Percentiles rank a stretch among this genome's conserved stretches.
Conservation (phyloP, 2,329 filamentous ascomycete species). For the Aspergillus sp. region DNA sequence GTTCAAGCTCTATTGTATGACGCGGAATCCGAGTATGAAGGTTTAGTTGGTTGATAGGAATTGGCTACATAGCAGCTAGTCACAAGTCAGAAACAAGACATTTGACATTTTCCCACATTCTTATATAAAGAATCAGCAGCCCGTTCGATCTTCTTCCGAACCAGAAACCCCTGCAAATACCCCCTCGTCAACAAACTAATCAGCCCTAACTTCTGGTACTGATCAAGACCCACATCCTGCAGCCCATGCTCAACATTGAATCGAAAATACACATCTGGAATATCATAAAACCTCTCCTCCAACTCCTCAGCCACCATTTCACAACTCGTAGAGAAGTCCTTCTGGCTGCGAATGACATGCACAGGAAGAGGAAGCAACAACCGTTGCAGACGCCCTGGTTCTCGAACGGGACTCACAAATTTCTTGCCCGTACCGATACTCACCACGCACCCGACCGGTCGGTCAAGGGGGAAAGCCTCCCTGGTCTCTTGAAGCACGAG, state of each 20-base stretch:
- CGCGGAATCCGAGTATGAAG: not conserved
- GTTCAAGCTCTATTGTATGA: constrained; percentile 19
- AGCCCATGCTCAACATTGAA: constrained; percentile 42
- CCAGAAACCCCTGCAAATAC: not conserved
- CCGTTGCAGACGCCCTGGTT: too few species aligned
- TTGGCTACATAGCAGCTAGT: not conserved
- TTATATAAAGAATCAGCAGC: not conserved
- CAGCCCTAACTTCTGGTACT: constrained; percentile 21
- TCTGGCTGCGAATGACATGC: not conserved
- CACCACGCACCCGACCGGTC: too few species aligned
- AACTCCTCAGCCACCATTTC: constrained; percentile 7
- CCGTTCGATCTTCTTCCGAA: not conserved
- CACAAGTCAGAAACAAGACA: not conserved
- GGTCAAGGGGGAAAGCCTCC: too few species aligned
- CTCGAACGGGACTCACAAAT: too few species aligned
- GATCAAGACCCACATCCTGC: constrained; percentile 34
- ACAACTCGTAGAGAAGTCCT: not conserved
- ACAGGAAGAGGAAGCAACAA: not conserved
- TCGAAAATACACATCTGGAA: constrained; percentile 28
- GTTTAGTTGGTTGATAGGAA: not conserved
- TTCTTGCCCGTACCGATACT: too few species aligned
- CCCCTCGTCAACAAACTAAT: not conserved
- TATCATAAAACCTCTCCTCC: not conserved
- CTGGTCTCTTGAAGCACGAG: too few species aligned
- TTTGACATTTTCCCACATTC: not conserved